Evolutionary conservation across 805 yeast species (phyloP).

Genomic region (Candida chauliodis): DNA sequence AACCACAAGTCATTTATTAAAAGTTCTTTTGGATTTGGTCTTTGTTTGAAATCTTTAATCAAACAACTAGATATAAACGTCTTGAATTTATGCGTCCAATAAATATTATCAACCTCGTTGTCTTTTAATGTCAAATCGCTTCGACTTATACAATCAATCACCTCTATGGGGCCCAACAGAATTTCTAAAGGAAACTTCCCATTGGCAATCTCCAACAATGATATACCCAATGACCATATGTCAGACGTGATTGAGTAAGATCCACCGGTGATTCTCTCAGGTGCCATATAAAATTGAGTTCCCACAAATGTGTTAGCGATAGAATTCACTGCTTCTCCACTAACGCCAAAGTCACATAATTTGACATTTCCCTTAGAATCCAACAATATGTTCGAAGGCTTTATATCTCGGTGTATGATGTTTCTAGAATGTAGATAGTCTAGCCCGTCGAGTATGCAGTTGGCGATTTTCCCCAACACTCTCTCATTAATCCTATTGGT

Average conservation of each 20-base stretch:
- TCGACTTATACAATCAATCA: slow-evolving; percentile 74
- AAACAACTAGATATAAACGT: slow-evolving; percentile 79
- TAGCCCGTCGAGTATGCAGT: slow-evolving; percentile 77
- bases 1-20: slow-evolving; percentile 86
- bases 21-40: slow-evolving; percentile 95
- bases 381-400: slow-evolving; percentile 87
- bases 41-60: slow-evolving; percentile 69
- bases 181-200: slow-evolving; percentile 68
- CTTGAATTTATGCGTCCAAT: slow-evolving; percentile 80
- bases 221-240: slow-evolving; percentile 91
- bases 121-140: slow-evolving; percentile 79
- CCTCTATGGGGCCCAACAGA: slow-evolving; percentile 68
- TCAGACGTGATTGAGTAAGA: slow-evolving; percentile 94
- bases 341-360: slow-evolving; percentile 95
- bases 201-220: slow-evolving; percentile 81
- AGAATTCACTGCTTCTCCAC: slow-evolving; percentile 94
- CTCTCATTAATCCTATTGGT: slow-evolving; percentile 91
- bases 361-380: slow-evolving; percentile 79
- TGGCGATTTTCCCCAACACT: slow-evolving; percentile 87
- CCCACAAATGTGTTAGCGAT: slow-evolving; percentile 96
- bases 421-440: slow-evolving; percentile 83
- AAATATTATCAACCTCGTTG: slow-evolving; percentile 68
- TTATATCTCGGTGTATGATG: slow-evolving; percentile 92
- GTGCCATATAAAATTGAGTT: slow-evolving; percentile 98
- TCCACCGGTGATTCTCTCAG: slow-evolving; percentile 93